Base-by-base conservation (phyloP, 2,329 filamentous ascomycete species). In the Exophiala xenobiotica region DNA sequence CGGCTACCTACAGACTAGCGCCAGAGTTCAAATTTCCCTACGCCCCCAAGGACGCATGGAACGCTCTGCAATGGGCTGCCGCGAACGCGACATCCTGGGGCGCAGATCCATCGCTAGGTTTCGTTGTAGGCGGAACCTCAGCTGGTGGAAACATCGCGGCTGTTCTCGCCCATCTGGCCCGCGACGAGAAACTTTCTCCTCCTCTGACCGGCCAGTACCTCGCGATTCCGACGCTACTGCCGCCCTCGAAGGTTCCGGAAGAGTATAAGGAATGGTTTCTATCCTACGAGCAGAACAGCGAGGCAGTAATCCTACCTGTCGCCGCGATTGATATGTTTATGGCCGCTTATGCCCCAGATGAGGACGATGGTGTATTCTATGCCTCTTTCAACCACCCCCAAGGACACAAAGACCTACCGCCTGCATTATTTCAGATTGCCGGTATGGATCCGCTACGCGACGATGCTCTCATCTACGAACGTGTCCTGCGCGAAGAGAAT, bases 111-210 rank as follows among this genome's bases (percentile, higher is more conserved):
- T 60, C 64, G 7, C 65, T 65, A 11, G 77, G 75, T 0, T 78
- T 79, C 56, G 51, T 79, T 14, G 47, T 78, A 4, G 75, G 74
- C 11, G 77, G 77, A 1, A 67, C 68, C 1, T 76, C 72, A 9
- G 74, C 77, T 1, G 76, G 76, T 7, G 75, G 48, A 23, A 57
- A 54, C 24, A 20, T 59, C 53, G 62, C 67, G 2, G 65, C 65
- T 6, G 64, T 68, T 0, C 48, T 69, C 9, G 59, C 65, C 0
- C 66, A 67, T 41, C 62, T 68, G 7, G 67, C 66, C 35, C 58
- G 66, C 11, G 65, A 70, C 27, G 60, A 65, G n/a, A 43, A 58
- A 1, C 56, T 70, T 19, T 64, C 64, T 2, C 71, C 72, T 0
- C 68, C 70, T 4, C 54, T 79, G 6, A 78, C 51, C 4, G 51